phyloP scores from a whole-genome alignment of 306 rosid species.

The Acmispon strigosus region DNA sequence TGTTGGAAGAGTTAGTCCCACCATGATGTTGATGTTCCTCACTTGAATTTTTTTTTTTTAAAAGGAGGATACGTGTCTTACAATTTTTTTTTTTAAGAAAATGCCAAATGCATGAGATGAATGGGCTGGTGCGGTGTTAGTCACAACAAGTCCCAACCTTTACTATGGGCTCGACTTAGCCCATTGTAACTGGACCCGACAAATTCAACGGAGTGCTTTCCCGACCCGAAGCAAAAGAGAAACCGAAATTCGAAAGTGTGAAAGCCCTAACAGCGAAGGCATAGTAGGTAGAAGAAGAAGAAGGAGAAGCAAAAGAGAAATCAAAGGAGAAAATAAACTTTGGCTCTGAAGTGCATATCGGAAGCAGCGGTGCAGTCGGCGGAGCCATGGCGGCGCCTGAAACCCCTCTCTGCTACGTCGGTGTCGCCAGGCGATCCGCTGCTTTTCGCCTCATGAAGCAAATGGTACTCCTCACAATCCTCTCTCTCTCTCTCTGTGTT shows the following conservation, averaged over 20 bases:
- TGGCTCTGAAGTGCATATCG: no score
- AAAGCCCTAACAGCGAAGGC: neutral
- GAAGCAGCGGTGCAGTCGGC: neutral
- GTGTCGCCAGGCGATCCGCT: constrained; percentile 81
- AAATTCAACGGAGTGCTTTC: no score
- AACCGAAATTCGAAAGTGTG: neutral
- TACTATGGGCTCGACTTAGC: neutral
- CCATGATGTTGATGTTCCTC: no score
- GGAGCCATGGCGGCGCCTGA: constrained; percentile 86
- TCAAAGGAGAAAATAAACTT: neutral
- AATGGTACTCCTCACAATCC: constrained; percentile 45
- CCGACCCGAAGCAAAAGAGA: neutral
- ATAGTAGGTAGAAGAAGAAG: no score
- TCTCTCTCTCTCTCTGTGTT: neutral
- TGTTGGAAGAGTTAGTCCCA: no score
- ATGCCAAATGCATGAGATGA: no score
- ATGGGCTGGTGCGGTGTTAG: no score
- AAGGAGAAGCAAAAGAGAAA: no score
- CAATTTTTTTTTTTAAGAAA: no score
- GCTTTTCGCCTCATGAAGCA: constrained; percentile 98
- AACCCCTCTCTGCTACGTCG: constrained; percentile 82
- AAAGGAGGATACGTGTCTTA: no score
- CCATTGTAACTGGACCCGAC: neutral
- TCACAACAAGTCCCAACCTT: no score
- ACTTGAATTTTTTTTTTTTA: no score